Evolutionary conservation across 495 filamentous ascomycete species (phyloP).

Genomic region (Hyaloscypha finlandica): DNA sequence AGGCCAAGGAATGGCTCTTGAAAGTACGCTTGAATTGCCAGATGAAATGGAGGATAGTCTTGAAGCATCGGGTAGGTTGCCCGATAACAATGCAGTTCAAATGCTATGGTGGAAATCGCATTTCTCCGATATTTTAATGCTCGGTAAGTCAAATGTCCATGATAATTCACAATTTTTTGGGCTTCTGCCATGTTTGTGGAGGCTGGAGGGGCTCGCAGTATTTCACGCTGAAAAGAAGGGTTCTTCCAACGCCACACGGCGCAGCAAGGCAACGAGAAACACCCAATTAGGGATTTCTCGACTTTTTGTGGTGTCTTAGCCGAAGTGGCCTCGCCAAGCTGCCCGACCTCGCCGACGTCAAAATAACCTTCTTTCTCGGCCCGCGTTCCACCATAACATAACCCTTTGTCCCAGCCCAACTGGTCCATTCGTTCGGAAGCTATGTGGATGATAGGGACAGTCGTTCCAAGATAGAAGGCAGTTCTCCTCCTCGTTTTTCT

Average conservation of each 20-base stretch:
- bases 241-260: neutral
- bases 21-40: neutral
- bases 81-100: neutral
- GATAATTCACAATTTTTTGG: neutral
- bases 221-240: neutral
- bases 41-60: neutral
- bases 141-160: neutral
- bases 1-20: neutral
- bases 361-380: too few relatives aligned
- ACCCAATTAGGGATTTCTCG: neutral
- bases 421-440: too few relatives aligned
- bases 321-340: too few relatives aligned
- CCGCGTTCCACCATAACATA: too few relatives aligned
- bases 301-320: too few relatives aligned
- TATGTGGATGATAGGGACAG: too few relatives aligned
- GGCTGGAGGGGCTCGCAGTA: neutral
- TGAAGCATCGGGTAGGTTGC: neutral
- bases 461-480: too few relatives aligned
- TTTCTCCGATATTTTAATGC: neutral
- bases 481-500: too few relatives aligned
- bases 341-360: too few relatives aligned
- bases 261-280: neutral
- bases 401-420: too few relatives aligned
- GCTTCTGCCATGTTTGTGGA: neutral
- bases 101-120: neutral